Percentiles rank a stretch among this genome's conserved stretches.
These are phyloP conservation scores for Cadophora sp. DNA, from an alignment of 2,329 filamentous ascomycete genomes.

Conservation along the genomic window DNA sequence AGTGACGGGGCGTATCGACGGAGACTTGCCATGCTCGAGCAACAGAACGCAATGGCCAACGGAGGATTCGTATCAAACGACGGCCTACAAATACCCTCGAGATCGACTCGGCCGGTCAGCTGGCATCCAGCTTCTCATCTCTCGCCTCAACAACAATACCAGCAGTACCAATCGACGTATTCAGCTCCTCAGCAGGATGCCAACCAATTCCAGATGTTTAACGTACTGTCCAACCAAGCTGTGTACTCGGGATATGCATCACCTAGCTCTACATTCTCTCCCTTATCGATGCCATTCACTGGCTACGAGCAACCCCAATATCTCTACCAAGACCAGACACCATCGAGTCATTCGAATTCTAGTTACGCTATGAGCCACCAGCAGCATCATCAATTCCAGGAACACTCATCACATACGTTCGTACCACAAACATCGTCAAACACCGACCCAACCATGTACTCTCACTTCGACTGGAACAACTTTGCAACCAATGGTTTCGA, in stretches of 20 bases:
- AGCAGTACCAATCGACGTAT: constrained; percentile 46
- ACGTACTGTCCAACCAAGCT: constrained; percentile 53
- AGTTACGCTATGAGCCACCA: constrained; percentile 31
- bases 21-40: constrained; percentile 41
- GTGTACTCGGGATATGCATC: constrained; percentile 65
- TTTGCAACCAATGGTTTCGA: constrained; percentile 54
- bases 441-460: constrained; percentile 40
- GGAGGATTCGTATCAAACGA: constrained; percentile 48
- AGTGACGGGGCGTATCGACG: constrained; percentile 49
- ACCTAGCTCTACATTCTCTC: constrained; percentile 61
- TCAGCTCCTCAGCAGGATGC: constrained; percentile 48
- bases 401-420: constrained; percentile 22
- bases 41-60: constrained; percentile 54
- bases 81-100: constrained; percentile 40
- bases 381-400: constrained; percentile 26
- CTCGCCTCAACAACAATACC: constrained; percentile 40
- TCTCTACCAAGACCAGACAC: constrained; percentile 25
- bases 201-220: constrained; percentile 33
- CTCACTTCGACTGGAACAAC: constrained; percentile 52
- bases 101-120: constrained; percentile 68
- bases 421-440: constrained; percentile 27
- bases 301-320: constrained; percentile 38
- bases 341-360: constrained; percentile 19
- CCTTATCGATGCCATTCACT: constrained; percentile 55
- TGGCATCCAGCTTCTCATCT: constrained; percentile 74